Conservation (phyloP, 257 asterid species). For the Solanum sejunctum region DNA sequence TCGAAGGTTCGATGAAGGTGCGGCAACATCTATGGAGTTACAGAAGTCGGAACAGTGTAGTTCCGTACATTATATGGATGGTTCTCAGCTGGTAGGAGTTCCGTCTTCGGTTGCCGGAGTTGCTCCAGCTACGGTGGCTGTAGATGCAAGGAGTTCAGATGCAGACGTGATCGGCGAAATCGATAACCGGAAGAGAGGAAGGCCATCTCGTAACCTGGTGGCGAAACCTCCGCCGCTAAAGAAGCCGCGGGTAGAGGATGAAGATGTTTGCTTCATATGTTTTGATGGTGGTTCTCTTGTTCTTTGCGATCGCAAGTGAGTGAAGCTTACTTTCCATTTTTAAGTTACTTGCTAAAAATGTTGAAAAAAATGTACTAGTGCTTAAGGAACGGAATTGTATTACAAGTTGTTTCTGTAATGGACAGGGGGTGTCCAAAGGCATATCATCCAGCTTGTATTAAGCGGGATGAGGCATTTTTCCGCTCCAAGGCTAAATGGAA, state of each 20-base stretch:
- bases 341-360: background rate
- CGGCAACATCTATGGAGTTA: conserved; percentile 8
- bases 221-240: conserved; percentile 35
- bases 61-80: conserved; percentile 11
- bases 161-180: conserved; percentile 11
- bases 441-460: conserved; percentile 85
- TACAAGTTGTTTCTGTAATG: conserved; percentile 9
- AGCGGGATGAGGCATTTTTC: conserved; percentile 84
- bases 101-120: conserved; percentile 10
- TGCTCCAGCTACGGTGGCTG: conserved; percentile 1
- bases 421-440: conserved; percentile 97
- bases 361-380: background rate
- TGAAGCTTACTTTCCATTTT: background rate
- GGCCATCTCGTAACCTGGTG: conserved; percentile 45
- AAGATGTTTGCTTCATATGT: conserved; percentile 94
- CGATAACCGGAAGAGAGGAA: conserved; percentile 57
- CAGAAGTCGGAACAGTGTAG: conserved; percentile 8
- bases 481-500: conserved; percentile 75
- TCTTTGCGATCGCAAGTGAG: conserved; percentile 94
- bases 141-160: background rate
- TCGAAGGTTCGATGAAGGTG: conserved; percentile 29
- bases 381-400: background rate
- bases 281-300: conserved; percentile 92
- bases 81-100: conserved; percentile 12
- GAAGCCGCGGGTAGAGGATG: conserved; percentile 39